Evolutionary conservation across 306 rosid genomes (phyloP).

Genomic region (Dalbergia cultrata): DNA sequence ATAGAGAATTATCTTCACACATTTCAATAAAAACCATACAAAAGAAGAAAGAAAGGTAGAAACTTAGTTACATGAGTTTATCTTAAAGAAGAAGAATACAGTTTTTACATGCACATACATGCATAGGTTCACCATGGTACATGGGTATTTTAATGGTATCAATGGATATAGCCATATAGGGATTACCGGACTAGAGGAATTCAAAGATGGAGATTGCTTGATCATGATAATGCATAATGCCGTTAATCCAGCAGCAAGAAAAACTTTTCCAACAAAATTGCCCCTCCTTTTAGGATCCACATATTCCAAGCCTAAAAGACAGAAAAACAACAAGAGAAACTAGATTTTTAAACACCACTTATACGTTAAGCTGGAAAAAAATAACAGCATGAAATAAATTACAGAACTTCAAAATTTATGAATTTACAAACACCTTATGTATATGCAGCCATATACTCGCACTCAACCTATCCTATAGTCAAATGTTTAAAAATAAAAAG

Average conservation of each 20-base stretch:
- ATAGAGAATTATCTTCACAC: neutral
- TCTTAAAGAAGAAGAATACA: conserved; percentile 10
- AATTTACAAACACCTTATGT: conserved; percentile 25
- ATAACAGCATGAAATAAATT: conserved; percentile 3
- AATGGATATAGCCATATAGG: conserved; percentile 22
- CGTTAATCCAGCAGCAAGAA: conserved; percentile 80
- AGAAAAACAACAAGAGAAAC: conserved; percentile 25
- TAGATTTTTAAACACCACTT: conserved; percentile 24
- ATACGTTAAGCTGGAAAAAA: neutral
- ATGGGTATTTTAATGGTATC: neutral
- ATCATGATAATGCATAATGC: conserved; percentile 83
- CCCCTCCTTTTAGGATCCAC: conserved; percentile 82
- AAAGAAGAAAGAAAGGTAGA: neutral
- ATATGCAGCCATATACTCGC: neutral
- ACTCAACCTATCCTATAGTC: conserved; percentile 30
- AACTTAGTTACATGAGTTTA: neutral
- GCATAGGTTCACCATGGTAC: conserved; percentile 1
- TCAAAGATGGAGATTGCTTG: conserved; percentile 81
- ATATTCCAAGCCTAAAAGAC: conserved; percentile 78
- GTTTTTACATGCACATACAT: neutral
- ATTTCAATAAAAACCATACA: conserved; percentile 23
- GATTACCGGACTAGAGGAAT: conserved; percentile 74
- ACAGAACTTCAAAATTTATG: conserved; percentile 3
- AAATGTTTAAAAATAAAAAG: conserved; percentile 6
- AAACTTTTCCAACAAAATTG: conserved; percentile 80